Base-by-base conservation (phyloP, 495 filamentous ascomycete genomes). In the Geopyxis carbonaria region DNA sequence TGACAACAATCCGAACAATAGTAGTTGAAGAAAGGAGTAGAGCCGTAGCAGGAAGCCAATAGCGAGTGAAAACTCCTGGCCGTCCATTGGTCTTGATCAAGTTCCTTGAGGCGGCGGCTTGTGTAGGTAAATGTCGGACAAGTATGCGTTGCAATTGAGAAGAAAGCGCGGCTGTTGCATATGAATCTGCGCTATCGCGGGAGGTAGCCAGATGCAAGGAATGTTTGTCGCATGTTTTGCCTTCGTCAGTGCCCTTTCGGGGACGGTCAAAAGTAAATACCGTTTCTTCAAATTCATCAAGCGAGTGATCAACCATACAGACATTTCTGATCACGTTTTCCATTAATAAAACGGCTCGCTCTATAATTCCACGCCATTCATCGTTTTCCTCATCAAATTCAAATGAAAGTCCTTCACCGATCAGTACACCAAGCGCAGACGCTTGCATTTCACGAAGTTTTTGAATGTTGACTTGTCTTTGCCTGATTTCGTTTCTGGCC, bases 351-450 rank as follows among this genome's bases (percentile, higher is more conserved):
- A 92, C 73, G 45, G 75, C 85, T 27, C 71, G 69, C 40, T 73
- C 70, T 8, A 92, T 64, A 10, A 73, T 65, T 21, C 64, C 64
- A 41, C 77, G 80, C 79, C 84, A 85, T 48, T 78, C 69, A 8
- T 74, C 61, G 23, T 61, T 57, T 16, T 60, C 44, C 16, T 70
- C 60, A 3, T 61, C 59, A 3, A 57, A 48, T 25, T 64, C 62
- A 39, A 84, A 76, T 22, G 64, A 70, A 22, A 92, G 64, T 5
- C 78, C 81, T 47, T 87, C 76, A 34, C 82, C 79, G 53, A 93
- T 72, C 2, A 95, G 65, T 8, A 94, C 68, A 2, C 89, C 89
- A 3, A 95, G 61, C 9, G 80, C 81, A 50, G 76, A 80, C n/a
- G 87, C 81, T 40, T 78, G 80, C 55, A 83, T 68, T 51, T 83